phyloP scores from a whole-genome alignment of 2,329 filamentous ascomycete genomes.

The Calonectria hongkongensis region DNA sequence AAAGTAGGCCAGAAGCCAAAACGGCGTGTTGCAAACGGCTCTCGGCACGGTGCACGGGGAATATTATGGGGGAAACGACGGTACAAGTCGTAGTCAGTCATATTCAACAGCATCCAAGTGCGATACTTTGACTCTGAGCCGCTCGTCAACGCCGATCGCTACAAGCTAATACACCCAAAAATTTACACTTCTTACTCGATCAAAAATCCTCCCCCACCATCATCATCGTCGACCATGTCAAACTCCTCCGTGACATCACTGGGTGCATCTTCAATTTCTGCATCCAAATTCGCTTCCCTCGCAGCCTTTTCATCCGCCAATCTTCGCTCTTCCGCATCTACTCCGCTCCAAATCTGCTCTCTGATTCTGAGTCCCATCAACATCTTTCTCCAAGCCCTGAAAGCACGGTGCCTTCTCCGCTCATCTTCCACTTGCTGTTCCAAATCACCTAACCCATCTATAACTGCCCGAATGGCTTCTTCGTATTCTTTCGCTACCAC shows the following conservation, averaged over 20 bases:
- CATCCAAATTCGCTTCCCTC: conserved; percentile 60
- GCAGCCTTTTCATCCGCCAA: conserved; percentile 62
- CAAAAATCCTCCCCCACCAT: conserved; percentile 69
- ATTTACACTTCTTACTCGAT: conserved; percentile 55
- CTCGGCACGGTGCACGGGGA: background rate
- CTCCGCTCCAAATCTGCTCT: conserved; percentile 80
- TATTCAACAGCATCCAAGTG: background rate
- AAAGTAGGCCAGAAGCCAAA: background rate
- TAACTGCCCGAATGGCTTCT: conserved; percentile 82
- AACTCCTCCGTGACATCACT: conserved; percentile 67
- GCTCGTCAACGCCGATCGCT: background rate
- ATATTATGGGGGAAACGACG: background rate
- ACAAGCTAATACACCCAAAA: background rate
- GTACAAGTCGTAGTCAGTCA: background rate
- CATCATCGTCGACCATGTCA: conserved; percentile 63
- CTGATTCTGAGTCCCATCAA: conserved; percentile 85
- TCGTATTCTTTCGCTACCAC: conserved; percentile 83
- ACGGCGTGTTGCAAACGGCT: background rate
- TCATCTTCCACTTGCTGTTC: conserved; percentile 78
- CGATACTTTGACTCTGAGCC: background rate
- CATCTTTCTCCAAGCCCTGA: conserved; percentile 82
- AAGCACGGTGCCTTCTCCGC: conserved; percentile 82
- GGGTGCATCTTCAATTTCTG: conserved; percentile 59
- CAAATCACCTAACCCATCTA: conserved; percentile 80
- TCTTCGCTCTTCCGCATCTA: conserved; percentile 68